Percentiles rank a stretch among this genome's conserved stretches.
phyloP scores from a whole-genome alignment of 352 stramenopile species.

The Nannochloropsis limnetica region DNA sequence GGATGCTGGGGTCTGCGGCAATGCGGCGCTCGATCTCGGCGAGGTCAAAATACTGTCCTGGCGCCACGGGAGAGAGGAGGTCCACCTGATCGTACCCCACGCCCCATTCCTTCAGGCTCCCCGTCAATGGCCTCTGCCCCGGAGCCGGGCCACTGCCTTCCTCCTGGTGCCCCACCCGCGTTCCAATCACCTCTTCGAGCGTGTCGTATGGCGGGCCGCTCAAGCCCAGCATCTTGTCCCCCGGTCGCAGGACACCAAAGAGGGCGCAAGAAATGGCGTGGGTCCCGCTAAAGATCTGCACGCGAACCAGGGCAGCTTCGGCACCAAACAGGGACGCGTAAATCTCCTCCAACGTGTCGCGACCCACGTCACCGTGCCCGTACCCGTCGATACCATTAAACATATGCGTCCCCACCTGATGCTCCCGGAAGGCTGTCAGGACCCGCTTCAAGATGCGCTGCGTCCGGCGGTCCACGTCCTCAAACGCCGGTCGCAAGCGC shows the following conservation, averaged over 20 bases:
- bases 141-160: not conserved
- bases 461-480: slow-evolving; percentile 41
- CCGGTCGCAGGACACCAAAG: slow-evolving; percentile 50
- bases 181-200: slow-evolving; percentile 55
- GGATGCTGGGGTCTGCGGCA: not conserved
- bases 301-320: slow-evolving; percentile 51
- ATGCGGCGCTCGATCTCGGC: slow-evolving; percentile 13
- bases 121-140: slow-evolving; percentile 1
- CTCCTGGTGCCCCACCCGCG: slow-evolving; percentile 37
- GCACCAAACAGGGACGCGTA: slow-evolving; percentile 52
- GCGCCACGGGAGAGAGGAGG: slow-evolving; percentile 4
- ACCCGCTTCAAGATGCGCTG: slow-evolving; percentile 33
- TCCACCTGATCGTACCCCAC: slow-evolving; percentile 41
- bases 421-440: slow-evolving; percentile 33
- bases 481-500: slow-evolving; percentile 28
- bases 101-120: slow-evolving; percentile 43
- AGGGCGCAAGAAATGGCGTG: slow-evolving; percentile 54
- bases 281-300: slow-evolving; percentile 56
- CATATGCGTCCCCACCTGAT: slow-evolving; percentile 46
- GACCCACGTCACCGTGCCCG: slow-evolving; percentile 52
- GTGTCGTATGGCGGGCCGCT: slow-evolving; percentile 55
- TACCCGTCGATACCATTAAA: slow-evolving; percentile 54
- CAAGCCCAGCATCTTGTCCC: slow-evolving; percentile 50
- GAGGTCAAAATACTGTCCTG: slow-evolving; percentile 37
- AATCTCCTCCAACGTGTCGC: slow-evolving; percentile 53